Evolutionary conservation across 2,329 filamentous ascomycete genomes (phyloP).

Genomic region (Sporothrix curviconia): DNA sequence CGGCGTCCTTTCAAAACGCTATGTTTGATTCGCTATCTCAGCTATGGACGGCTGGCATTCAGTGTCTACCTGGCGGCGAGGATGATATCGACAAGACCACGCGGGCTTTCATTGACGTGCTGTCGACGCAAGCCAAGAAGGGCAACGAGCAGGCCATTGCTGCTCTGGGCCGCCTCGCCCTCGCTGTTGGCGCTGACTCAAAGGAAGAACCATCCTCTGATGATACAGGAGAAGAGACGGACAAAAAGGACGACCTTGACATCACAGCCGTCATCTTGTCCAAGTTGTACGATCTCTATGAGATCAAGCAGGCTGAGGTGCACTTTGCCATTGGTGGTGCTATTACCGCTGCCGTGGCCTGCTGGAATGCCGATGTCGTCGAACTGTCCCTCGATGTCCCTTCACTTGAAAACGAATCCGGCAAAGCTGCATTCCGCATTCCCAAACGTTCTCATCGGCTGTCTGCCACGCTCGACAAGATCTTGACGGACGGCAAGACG

Average conservation of each 20-base stretch:
- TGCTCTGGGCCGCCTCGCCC: conserved; percentile 70
- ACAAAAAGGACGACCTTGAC: conserved; percentile 11
- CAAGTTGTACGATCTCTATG: conserved; percentile 69
- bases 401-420: conserved; percentile 33
- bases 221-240: neutral
- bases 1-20: conserved; percentile 35
- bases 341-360: conserved; percentile 66
- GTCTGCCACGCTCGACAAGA: conserved; percentile 57
- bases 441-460: conserved; percentile 37
- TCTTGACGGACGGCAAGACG: conserved; percentile 69
- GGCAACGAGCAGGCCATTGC: conserved; percentile 76
- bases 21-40: conserved; percentile 40
- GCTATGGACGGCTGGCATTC: conserved; percentile 37
- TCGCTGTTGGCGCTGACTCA: conserved; percentile 29
- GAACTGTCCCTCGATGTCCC: conserved; percentile 66
- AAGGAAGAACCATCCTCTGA: no score
- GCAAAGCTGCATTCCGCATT: conserved; percentile 25
- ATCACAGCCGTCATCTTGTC: conserved; percentile 52
- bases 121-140: conserved; percentile 65
- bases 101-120: conserved; percentile 48
- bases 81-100: conserved; percentile 6
- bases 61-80: conserved; percentile 24
- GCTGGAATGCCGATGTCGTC: conserved; percentile 79
- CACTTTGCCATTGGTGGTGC: conserved; percentile 91
- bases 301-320: conserved; percentile 77